Conservation (phyloP, 805 yeast species). For the Candida wancherniae region DNA sequence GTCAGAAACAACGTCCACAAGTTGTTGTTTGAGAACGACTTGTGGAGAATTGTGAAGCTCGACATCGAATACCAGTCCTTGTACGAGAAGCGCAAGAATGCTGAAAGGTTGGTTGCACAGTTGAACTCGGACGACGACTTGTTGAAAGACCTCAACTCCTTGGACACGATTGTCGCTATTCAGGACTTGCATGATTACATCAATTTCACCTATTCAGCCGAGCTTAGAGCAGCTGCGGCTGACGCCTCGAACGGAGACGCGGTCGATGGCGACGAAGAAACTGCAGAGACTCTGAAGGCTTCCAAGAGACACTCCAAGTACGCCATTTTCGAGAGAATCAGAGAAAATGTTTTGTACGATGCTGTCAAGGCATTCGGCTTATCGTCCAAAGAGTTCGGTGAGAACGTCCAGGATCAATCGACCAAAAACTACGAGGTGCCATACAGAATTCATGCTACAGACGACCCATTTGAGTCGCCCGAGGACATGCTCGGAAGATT, state of each 20-base stretch:
- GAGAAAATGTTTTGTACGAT: slow-evolving; percentile 56
- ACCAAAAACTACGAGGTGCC: slow-evolving; percentile 41
- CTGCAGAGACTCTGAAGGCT: too few species aligned
- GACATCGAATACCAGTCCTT: slow-evolving; percentile 88
- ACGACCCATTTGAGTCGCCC: slow-evolving; percentile 62
- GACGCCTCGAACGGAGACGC: slow-evolving; percentile 25
- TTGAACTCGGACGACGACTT: slow-evolving; percentile 54
- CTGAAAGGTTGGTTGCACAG: slow-evolving; percentile 50
- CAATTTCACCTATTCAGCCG: slow-evolving; percentile 63
- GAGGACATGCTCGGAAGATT: slow-evolving; percentile 49
- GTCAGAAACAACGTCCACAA: slow-evolving; percentile 40
- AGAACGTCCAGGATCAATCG: slow-evolving; percentile 63
- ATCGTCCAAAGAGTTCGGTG: slow-evolving; percentile 75
- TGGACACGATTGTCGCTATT: slow-evolving; percentile 66
- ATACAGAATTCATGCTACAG: slow-evolving; percentile 63
- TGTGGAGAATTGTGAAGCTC: slow-evolving; percentile 85
- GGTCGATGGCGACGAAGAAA: slow-evolving; percentile 18
- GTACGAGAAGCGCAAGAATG: slow-evolving; percentile 63
- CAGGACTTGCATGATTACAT: slow-evolving; percentile 86
- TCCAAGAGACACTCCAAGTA: slow-evolving; percentile 56
- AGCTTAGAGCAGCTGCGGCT: slow-evolving; percentile 42
- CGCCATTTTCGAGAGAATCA: slow-evolving; percentile 62
- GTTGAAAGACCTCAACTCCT: slow-evolving; percentile 49
- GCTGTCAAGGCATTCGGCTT: slow-evolving; percentile 72
- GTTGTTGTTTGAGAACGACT: slow-evolving; percentile 70